Percentiles rank a stretch among this genome's conserved stretches.
Evolutionary conservation across 139 green algal species (phyloP).

Genomic region (Volvox africanus): DNA sequence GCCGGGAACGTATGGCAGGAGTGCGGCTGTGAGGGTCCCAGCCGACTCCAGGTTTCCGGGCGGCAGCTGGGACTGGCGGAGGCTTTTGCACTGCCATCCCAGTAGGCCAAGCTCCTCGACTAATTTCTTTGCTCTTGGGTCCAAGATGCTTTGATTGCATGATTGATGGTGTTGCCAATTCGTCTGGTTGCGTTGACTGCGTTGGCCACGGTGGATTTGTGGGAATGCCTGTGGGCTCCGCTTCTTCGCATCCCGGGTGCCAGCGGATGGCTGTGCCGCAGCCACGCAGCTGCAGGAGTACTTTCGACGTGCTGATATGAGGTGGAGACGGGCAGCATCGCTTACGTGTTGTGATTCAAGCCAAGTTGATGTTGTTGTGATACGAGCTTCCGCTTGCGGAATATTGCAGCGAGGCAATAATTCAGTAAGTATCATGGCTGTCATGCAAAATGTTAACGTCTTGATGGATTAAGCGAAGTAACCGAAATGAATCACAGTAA

Average conservation of each 20-base stretch:
- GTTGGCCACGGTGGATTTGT: background rate
- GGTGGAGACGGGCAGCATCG: background rate
- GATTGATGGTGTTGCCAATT: background rate
- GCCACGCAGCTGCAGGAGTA: background rate
- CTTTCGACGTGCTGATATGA: background rate
- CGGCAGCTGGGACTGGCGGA: background rate
- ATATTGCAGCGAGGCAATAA: background rate
- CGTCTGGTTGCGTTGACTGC: background rate
- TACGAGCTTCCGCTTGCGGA: background rate
- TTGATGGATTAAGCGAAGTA: background rate
- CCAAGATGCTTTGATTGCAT: background rate
- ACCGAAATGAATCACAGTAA: too few species aligned
- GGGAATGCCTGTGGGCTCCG: background rate
- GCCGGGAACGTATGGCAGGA: background rate
- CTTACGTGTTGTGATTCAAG: background rate
- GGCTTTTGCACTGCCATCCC: conserved; percentile 1
- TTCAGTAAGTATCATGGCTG: background rate
- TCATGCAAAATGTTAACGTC: background rate
- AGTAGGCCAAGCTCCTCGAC: conserved; percentile 3
- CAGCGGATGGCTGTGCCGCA: background rate
- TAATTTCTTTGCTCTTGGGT: background rate
- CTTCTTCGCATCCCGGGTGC: background rate
- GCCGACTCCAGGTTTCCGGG: too few species aligned
- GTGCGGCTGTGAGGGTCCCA: background rate
- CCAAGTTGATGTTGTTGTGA: background rate